phyloP scores from a whole-genome alignment of 306 rosid species.

The Corylus americana region DNA sequence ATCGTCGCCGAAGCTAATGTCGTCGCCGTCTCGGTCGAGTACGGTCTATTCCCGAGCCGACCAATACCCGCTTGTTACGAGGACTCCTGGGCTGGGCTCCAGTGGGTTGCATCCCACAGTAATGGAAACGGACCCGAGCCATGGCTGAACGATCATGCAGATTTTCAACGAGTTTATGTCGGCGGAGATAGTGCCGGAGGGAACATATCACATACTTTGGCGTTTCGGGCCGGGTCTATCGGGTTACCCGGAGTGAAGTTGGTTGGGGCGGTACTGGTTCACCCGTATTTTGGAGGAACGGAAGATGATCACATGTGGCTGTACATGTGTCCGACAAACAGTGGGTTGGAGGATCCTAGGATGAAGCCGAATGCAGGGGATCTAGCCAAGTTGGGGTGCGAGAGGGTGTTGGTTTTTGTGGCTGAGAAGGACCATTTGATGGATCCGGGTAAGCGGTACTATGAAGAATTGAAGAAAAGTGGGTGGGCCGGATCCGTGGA shows the following conservation, averaged over 20 bases:
- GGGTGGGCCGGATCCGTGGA: slow-evolving; percentile 37
- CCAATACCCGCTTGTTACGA: slow-evolving; percentile 17
- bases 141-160: slow-evolving; percentile 3
- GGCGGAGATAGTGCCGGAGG: slow-evolving; percentile 8
- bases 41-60: not conserved
- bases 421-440: slow-evolving; percentile 32
- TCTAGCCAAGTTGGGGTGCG: slow-evolving; percentile 21
- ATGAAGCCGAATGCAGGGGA: slow-evolving; percentile 23
- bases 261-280: slow-evolving; percentile 25
- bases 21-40: slow-evolving; percentile 4
- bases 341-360: slow-evolving; percentile 38
- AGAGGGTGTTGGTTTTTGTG: slow-evolving; percentile 27
- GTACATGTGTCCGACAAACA: slow-evolving; percentile 21
- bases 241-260: slow-evolving; percentile 7
- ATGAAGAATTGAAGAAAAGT: slow-evolving; percentile 26
- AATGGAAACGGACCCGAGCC: not conserved
- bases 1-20: not conserved
- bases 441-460: slow-evolving; percentile 25
- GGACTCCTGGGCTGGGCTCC: slow-evolving; percentile 8
- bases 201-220: not conserved
- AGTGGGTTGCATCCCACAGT: slow-evolving; percentile 5
- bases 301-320: slow-evolving; percentile 6
- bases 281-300: slow-evolving; percentile 29
- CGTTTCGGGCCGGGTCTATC: slow-evolving; percentile 3
- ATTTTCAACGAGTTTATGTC: not conserved